Base-by-base conservation (phyloP, 2,329 filamentous ascomycete species). In the Aspergillus aculeatinus region DNA sequence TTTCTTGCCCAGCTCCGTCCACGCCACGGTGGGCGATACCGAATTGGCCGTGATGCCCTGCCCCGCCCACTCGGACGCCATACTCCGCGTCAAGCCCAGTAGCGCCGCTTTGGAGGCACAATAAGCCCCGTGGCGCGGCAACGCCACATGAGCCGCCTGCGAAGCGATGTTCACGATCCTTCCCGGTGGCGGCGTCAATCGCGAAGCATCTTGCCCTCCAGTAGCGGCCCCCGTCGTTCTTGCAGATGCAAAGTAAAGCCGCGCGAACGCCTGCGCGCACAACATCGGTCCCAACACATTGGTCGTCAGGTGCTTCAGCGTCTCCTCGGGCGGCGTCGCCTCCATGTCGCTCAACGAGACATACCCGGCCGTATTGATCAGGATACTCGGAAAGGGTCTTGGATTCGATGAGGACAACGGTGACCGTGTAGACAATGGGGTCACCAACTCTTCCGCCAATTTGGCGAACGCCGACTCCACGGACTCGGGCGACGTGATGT, bases 81-180 rank as follows among this genome's bases (percentile, higher is more conserved):
- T 79, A 60, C 76, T 77, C 6, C 76, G 73, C 10, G 78, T 81
- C 50, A 81, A 58, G 0, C 78, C 80, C 16, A 79, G 61, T 7
- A 82, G 63, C 0, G 74, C 80, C 5, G 80, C 79, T 55, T 82
- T 82, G 4, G 77, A 79, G 1, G 80, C 79, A 59, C 80, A 82
- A 63, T 82, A 82, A 0, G 79, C 78, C 1, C 78, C 77, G 57
- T 82, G 80, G 1, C 74, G 70, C 50, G 76, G 73, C 2, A 82
- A 72, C 1, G 80, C 79, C 0, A 78, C 76, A 63, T 81, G 79
- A 3, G 78, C 79, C 1, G 80, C 80, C 62, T 82, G 79, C 2
- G 75, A 79, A 3, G 79, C 75, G 50, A 82, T 74, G 56, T 75
- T 80, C 29, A 82, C 76, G 52, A 82, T 81, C 4, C 80, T 66